Evolutionary conservation across 768 basidiomycete genomes (phyloP).

Genomic region (Termitomyces bulborhizus): DNA sequence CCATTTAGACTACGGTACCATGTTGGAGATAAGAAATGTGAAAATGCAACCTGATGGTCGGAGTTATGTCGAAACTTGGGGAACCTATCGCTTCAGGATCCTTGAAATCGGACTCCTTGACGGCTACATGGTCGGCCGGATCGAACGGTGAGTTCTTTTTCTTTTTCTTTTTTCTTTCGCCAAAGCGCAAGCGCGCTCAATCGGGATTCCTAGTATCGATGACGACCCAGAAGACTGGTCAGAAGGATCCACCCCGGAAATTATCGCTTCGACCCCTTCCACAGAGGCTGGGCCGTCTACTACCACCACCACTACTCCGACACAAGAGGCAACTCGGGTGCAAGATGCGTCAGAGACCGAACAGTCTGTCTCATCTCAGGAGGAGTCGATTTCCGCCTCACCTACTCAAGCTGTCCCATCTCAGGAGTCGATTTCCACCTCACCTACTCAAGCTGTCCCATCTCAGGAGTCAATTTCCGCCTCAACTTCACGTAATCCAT

Average conservation of each 20-base stretch:
- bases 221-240: slow-evolving; percentile 23
- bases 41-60: slow-evolving; percentile 88
- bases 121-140: slow-evolving; percentile 83
- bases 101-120: slow-evolving; percentile 80
- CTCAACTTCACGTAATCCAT: background rate
- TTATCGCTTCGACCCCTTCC: background rate
- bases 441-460: too few relatives aligned
- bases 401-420: too few relatives aligned
- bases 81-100: slow-evolving; percentile 72
- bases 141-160: slow-evolving; percentile 59
- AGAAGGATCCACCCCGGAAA: too few relatives aligned
- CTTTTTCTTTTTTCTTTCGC: background rate
- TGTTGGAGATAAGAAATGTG: slow-evolving; percentile 83
- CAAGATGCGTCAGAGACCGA: background rate
- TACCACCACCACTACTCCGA: background rate
- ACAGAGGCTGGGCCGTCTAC: slow-evolving; percentile 1
- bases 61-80: slow-evolving; percentile 70
- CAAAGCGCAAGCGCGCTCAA: background rate
- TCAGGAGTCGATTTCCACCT: too few relatives aligned
- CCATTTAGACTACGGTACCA: slow-evolving; percentile 80
- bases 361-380: background rate
- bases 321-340: background rate
- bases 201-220: slow-evolving; percentile 16
- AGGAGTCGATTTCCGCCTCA: too few relatives aligned
- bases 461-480: too few relatives aligned